Evolutionary conservation across 371 early-diverging fungal species (phyloP).

Genomic region (Blakeslea trispora): DNA sequence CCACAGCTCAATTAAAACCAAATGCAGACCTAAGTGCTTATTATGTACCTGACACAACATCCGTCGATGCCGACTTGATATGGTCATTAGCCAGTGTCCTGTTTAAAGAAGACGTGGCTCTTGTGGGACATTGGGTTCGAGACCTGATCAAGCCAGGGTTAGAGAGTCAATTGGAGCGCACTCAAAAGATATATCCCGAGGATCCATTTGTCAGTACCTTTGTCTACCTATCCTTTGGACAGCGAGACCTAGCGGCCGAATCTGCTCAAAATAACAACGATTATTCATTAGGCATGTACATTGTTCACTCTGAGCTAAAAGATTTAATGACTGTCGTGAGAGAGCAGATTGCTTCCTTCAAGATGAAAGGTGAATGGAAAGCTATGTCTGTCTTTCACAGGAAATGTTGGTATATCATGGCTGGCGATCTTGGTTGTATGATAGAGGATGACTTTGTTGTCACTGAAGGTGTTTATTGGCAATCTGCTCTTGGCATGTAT

Average conservation of each 20-base stretch:
- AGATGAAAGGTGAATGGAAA: slow-evolving; percentile 9
- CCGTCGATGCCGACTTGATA: slow-evolving; percentile 6
- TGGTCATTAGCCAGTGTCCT: slow-evolving; percentile 16
- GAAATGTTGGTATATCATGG: slow-evolving; percentile 15
- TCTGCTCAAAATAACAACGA: slow-evolving; percentile 3
- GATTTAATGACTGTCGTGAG: background rate
- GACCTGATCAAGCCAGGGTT: slow-evolving; percentile 18
- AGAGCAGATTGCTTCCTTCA: slow-evolving; percentile 4
- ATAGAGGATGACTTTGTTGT: slow-evolving; percentile 3
- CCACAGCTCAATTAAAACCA: background rate
- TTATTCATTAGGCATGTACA: slow-evolving; percentile 14
- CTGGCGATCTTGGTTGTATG: slow-evolving; percentile 13
- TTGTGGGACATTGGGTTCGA: slow-evolving; percentile 12
- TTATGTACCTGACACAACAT: background rate
- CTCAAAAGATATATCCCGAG: background rate
- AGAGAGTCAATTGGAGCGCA: slow-evolving; percentile 2
- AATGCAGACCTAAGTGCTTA: slow-evolving; percentile 7
- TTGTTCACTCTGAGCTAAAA: slow-evolving; percentile 14
- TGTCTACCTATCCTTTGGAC: slow-evolving; percentile 19
- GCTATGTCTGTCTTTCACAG: slow-evolving; percentile 13
- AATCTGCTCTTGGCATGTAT: slow-evolving; percentile 21
- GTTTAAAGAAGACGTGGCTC: background rate
- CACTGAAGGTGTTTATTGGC: slow-evolving; percentile 19
- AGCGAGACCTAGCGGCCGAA: slow-evolving; percentile 14
- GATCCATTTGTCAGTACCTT: slow-evolving; percentile 18